Percentiles rank a stretch among this genome's conserved stretches.
These are phyloP conservation scores for Trametes villosa DNA, from an alignment of 768 basidiomycete species.

Conservation along the genomic window DNA sequence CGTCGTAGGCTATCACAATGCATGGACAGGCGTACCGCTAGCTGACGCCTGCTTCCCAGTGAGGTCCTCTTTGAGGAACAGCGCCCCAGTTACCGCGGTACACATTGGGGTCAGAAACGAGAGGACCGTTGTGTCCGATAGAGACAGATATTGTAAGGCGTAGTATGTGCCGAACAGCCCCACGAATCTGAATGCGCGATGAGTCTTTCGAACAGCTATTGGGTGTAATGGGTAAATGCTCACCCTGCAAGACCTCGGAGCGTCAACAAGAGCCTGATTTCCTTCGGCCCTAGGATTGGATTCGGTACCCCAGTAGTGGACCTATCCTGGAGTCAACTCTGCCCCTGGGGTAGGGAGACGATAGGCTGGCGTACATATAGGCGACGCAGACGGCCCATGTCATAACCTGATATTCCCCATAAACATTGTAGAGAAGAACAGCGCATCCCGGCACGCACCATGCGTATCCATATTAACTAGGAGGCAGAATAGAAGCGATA, in stretches of 20 bases:
- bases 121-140: slow-evolving; percentile 79
- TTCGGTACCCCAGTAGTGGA: slow-evolving; percentile 48
- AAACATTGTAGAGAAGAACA: neutral
- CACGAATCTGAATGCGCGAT: slow-evolving; percentile 60
- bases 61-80: slow-evolving; percentile 67
- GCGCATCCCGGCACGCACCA: slow-evolving; percentile 42
- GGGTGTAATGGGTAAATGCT: slow-evolving; percentile 8
- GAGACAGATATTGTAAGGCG: slow-evolving; percentile 71
- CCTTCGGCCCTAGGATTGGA: slow-evolving; percentile 72
- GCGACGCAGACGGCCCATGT: slow-evolving; percentile 55
- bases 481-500: neutral
- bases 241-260: slow-evolving; percentile 67
- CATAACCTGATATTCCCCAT: slow-evolving; percentile 31
- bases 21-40: slow-evolving; percentile 40
- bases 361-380: slow-evolving; percentile 46
- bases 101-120: slow-evolving; percentile 74
- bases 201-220: slow-evolving; percentile 13
- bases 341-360: neutral
- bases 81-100: slow-evolving; percentile 62
- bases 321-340: slow-evolving; percentile 27
- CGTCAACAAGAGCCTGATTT: slow-evolving; percentile 59
- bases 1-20: neutral
- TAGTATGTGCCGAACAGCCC: slow-evolving; percentile 71
- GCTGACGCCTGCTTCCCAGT: slow-evolving; percentile 58
- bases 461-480: slow-evolving; percentile 60